These are phyloP conservation scores for Xylaria venustula DNA, from an alignment of 495 filamentous ascomycete genomes.

Conservation along the genomic window DNA sequence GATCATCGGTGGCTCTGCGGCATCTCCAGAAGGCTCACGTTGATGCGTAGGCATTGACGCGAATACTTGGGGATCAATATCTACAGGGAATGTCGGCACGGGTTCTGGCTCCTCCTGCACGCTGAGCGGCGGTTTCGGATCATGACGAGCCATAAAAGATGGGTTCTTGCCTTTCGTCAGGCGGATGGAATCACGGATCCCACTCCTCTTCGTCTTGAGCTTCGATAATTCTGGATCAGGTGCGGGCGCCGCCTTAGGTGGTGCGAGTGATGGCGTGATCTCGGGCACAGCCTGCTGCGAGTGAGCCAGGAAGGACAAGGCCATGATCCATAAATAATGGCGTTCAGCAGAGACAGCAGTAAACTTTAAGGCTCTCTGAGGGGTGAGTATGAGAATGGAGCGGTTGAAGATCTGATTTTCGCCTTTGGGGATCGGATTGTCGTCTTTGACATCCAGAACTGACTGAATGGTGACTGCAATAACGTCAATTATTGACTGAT, in stretches of 20 bases:
- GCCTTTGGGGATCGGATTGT: slow-evolving; percentile 81
- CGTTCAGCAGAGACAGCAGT: slow-evolving; percentile 79
- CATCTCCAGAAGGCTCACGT: slow-evolving; percentile 42
- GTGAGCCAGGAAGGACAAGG: slow-evolving; percentile 90
- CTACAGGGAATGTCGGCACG: slow-evolving; percentile 9
- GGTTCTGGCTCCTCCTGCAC: slow-evolving; percentile 22
- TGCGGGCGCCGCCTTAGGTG: slow-evolving; percentile 43
- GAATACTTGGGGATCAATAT: slow-evolving; percentile 13
- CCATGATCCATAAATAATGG: slow-evolving; percentile 93
- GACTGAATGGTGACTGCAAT: slow-evolving; percentile 85
- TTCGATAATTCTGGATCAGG: slow-evolving; percentile 50
- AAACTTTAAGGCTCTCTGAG: slow-evolving; percentile 92
- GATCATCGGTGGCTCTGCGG: slow-evolving; percentile 76
- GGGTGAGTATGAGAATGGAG: slow-evolving; percentile 92
- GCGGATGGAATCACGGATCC: slow-evolving; percentile 87
- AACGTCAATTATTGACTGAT: slow-evolving; percentile 3
- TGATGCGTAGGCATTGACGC: slow-evolving; percentile 31
- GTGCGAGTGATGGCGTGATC: slow-evolving; percentile 58
- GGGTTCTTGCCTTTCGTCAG: slow-evolving; percentile 78
- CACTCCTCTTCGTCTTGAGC: slow-evolving; percentile 48
- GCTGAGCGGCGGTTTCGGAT: slow-evolving; percentile 8
- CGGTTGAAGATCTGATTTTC: slow-evolving; percentile 72
- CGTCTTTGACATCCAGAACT: slow-evolving; percentile 93
- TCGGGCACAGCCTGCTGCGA: slow-evolving; percentile 72
- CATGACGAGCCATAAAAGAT: slow-evolving; percentile 32